Conservation (phyloP, 2,329 filamentous ascomycete genomes). For the Didymosphaeria variabile region DNA sequence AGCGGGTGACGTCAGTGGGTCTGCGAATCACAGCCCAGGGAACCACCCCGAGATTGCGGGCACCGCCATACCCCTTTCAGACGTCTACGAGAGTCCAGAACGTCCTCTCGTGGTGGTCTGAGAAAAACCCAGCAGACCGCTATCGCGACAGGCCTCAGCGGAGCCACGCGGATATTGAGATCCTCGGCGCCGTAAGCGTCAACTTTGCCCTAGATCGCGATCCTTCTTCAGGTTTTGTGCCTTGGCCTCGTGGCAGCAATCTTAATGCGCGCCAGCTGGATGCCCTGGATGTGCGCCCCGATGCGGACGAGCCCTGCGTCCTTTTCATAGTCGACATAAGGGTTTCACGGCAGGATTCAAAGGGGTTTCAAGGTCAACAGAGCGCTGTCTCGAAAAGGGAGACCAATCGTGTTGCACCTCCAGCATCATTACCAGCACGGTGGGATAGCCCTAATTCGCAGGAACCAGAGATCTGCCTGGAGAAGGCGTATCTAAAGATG, state of each 20-base stretch:
- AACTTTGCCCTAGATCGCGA: background rate
- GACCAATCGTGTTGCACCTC: background rate
- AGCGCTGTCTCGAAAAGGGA: background rate
- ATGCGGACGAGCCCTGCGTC: background rate
- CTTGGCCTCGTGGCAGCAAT: background rate
- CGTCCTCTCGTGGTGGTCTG: conserved; percentile 7
- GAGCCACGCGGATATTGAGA: conserved; percentile 4
- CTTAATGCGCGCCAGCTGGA: background rate
- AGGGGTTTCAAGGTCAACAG: background rate
- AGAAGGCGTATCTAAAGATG: background rate
- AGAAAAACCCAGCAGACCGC: conserved; percentile 4
- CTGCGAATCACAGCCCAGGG: conserved; percentile 16
- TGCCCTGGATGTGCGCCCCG: background rate
- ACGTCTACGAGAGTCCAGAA: conserved; percentile 2
- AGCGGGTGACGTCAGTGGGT: conserved; percentile 18
- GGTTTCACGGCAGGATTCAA: background rate
- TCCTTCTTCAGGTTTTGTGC: background rate
- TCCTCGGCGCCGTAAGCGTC: background rate
- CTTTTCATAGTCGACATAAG: background rate
- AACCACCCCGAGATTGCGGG: conserved; percentile 9
- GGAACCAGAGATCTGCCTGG: background rate
- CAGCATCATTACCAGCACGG: background rate
- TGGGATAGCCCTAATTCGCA: background rate
- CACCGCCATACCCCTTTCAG: conserved; percentile 7
- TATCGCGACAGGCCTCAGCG: conserved; percentile 1